Evolutionary conservation across 2,329 filamentous ascomycete species (phyloP).

Genomic region (Trichoderma semiorbis): DNA sequence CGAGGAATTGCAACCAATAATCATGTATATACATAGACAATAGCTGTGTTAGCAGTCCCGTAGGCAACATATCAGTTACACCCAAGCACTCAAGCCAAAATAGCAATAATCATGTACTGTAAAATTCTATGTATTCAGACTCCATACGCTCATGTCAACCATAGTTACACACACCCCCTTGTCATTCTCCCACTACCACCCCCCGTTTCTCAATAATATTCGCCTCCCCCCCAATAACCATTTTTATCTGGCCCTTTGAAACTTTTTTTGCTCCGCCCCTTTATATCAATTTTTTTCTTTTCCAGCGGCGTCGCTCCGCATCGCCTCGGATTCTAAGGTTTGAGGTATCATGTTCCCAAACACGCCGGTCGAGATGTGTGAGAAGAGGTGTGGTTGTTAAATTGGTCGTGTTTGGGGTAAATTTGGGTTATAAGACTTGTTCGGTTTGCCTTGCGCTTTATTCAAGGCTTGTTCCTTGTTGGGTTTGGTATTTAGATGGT

Average conservation of each 20-base stretch:
- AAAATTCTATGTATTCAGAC: slow-evolving; percentile 16
- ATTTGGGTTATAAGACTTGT: slow-evolving; percentile 15
- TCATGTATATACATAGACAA: not conserved
- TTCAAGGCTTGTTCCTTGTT: not conserved
- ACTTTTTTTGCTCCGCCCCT: not conserved
- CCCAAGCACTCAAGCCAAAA: not conserved
- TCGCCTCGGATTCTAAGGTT: slow-evolving; percentile 9
- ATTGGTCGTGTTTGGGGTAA: slow-evolving; percentile 15
- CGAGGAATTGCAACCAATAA: not conserved
- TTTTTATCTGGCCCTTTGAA: not conserved
- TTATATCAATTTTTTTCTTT: not conserved
- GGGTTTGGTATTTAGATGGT: slow-evolving; percentile 46
- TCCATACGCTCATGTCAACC: slow-evolving; percentile 15
- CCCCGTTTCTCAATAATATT: not conserved
- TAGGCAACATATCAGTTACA: not conserved
- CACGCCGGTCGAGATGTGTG: slow-evolving; percentile 6
- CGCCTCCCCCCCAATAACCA: not conserved
- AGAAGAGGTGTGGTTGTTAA: slow-evolving; percentile 2
- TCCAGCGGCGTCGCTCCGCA: slow-evolving; percentile 7
- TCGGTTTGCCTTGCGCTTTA: not conserved
- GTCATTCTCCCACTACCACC: not conserved
- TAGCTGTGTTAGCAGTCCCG: not conserved
- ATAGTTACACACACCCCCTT: not conserved
- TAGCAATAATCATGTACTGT: not conserved
- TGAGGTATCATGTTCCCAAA: slow-evolving; percentile 18